Percentiles rank a stretch among this genome's conserved stretches.
Conservation (phyloP, 768 basidiomycete genomes). For the Phanerochaete carnosa region DNA sequence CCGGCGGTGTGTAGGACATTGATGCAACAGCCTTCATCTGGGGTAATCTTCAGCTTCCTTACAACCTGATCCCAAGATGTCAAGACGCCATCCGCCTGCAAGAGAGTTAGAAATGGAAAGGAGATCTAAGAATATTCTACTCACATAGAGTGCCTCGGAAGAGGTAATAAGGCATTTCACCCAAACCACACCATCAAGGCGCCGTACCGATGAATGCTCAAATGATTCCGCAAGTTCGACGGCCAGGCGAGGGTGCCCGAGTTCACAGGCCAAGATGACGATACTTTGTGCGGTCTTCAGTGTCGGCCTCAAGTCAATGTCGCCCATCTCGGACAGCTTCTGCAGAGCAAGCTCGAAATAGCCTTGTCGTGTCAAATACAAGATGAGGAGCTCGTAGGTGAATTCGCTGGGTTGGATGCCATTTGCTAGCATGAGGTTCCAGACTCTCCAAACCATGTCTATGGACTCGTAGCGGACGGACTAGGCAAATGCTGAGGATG, state of each 20-base stretch:
- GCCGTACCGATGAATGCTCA: slow-evolving; percentile 52
- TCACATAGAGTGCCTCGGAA: slow-evolving; percentile 64
- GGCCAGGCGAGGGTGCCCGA: slow-evolving; percentile 61
- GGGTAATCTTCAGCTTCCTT: slow-evolving; percentile 46
- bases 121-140: slow-evolving; percentile 24
- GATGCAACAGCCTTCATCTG: slow-evolving; percentile 73
- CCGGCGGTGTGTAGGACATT: slow-evolving; percentile 71
- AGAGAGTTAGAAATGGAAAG: not conserved
- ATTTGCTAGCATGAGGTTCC: slow-evolving; percentile 53
- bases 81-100: slow-evolving; percentile 64
- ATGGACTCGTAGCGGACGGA: slow-evolving; percentile 25
- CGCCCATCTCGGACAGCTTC: slow-evolving; percentile 56
- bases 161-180: slow-evolving; percentile 61
- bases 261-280: slow-evolving; percentile 49
- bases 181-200: slow-evolving; percentile 57
- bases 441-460: slow-evolving; percentile 33
- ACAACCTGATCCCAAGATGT: slow-evolving; percentile 61
- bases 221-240: slow-evolving; percentile 64
- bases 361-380: slow-evolving; percentile 37
- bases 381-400: slow-evolving; percentile 54
- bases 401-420: slow-evolving; percentile 46
- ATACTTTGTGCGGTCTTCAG: slow-evolving; percentile 48
- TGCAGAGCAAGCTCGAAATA: slow-evolving; percentile 69
- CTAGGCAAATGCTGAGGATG: slow-evolving; percentile 15
- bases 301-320: slow-evolving; percentile 45